A percentile compares a stretch with the other conserved stretches of the same genome.
These are phyloP conservation scores for Pinus albicaulis DNA, from an alignment of 75 land plant species.

Conservation along the genomic window DNA sequence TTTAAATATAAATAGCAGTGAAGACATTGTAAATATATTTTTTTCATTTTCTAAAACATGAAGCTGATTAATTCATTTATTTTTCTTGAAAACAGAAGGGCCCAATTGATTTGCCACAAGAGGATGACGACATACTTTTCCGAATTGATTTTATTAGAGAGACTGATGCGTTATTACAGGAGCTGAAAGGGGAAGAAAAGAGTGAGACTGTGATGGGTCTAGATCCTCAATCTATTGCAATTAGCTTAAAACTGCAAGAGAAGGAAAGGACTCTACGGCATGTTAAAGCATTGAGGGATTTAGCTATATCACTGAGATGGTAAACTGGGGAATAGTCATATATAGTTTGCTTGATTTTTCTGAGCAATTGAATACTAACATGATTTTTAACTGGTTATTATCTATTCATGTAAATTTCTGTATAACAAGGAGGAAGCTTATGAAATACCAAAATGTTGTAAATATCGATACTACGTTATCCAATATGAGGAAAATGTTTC, in stretches of 20 bases:
- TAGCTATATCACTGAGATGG: conserved; percentile 76
- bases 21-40: not conserved
- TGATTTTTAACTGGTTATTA: no score
- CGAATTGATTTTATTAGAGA: conserved; percentile 95
- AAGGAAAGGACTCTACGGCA: conserved; percentile 63
- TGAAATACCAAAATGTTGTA: no score
- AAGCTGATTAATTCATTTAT: not conserved
- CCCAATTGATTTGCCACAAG: conserved; percentile 41
- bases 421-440: no score
- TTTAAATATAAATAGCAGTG: not conserved
- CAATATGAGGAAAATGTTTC: no score
- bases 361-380: no score
- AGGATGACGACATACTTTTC: conserved; percentile 64
- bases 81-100: not conserved
- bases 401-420: no score
- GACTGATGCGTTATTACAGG: conserved; percentile 68
- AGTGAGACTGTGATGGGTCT: conserved; percentile 40
- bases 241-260: conserved; percentile 82
- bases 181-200: conserved; percentile 39
- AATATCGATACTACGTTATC: no score
- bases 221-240: conserved; percentile 86
- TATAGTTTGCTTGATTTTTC: no score
- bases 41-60: not conserved
- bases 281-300: conserved; percentile 66
- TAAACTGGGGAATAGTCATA: conserved; percentile 13